Percentiles rank a stretch among this genome's conserved stretches.
These are phyloP conservation scores for Syzygium malaccense DNA, from an alignment of 441 rosid species.

Conservation along the genomic window DNA sequence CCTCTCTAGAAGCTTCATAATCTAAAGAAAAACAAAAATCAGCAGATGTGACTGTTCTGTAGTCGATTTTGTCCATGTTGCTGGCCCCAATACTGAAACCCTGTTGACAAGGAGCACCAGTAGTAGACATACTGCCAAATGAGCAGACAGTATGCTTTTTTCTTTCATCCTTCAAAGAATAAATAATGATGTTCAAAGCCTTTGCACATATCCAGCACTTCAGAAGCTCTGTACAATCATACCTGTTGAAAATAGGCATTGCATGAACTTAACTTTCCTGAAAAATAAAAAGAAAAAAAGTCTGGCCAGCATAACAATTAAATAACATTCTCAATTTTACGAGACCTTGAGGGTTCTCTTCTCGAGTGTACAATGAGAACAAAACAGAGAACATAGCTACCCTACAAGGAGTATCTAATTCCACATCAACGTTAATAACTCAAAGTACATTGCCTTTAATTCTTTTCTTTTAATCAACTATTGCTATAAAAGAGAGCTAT, in stretches of 20 bases:
- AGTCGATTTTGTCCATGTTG: conserved; percentile 14
- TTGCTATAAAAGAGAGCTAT: not conserved
- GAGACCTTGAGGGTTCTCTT: not conserved
- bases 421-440: not conserved
- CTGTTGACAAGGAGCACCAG: conserved; percentile 25
- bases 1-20: conserved; percentile 44
- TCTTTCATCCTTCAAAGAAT: conserved; percentile 26
- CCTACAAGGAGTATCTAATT: not conserved
- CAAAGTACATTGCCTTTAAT: not conserved
- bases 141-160: conserved; percentile 37
- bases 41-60: conserved; percentile 11
- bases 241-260: conserved; percentile 36
- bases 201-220: conserved; percentile 41
- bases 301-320: not conserved
- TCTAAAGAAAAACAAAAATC: conserved; percentile 48
- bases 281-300: not conserved
- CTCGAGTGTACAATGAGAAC: not conserved
- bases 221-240: conserved; percentile 39
- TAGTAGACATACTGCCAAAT: conserved; percentile 35
- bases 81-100: conserved; percentile 17
- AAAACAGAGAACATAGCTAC: not conserved
- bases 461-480: not conserved
- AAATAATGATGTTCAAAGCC: conserved; percentile 40
- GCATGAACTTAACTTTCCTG: not conserved
- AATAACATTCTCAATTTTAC: not conserved